Evolutionary conservation across 75 land plant genomes (phyloP).

Genomic region (Pinus taeda): DNA sequence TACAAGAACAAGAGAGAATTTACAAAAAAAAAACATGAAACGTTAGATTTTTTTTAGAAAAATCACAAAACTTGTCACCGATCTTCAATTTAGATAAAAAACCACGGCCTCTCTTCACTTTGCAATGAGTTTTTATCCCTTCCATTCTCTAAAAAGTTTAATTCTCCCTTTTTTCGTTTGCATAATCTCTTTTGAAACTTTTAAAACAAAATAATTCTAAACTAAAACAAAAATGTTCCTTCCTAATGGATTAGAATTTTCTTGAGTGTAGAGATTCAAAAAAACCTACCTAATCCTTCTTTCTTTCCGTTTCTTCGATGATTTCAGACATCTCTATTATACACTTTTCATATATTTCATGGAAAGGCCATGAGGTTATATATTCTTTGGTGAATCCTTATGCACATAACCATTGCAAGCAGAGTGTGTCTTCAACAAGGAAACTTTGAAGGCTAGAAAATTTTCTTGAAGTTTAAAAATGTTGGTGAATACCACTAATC

Average conservation of each 20-base stretch:
- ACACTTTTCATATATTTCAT: slow-evolving; percentile 27
- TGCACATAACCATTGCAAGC: slow-evolving; percentile 54
- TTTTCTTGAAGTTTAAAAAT: no score
- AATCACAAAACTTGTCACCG: slow-evolving; percentile 48
- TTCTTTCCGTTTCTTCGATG: slow-evolving; percentile 14
- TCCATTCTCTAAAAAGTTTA: slow-evolving; percentile 79
- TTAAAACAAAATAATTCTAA: slow-evolving; percentile 9
- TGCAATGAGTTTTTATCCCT: slow-evolving; percentile 50
- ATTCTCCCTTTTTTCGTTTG: slow-evolving; percentile 57
- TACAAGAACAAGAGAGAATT: neutral
- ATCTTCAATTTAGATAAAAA: slow-evolving; percentile 50
- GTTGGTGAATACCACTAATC: no score
- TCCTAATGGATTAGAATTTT: neutral
- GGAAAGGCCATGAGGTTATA: slow-evolving; percentile 22
- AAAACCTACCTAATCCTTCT: slow-evolving; percentile 13
- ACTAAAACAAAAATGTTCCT: neutral
- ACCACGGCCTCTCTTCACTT: slow-evolving; percentile 58
- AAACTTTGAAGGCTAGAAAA: no score
- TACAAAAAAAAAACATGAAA: slow-evolving; percentile 69
- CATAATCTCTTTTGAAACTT: slow-evolving; percentile 76
- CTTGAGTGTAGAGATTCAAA: neutral
- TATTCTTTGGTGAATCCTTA: slow-evolving; percentile 46
- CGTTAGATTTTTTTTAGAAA: slow-evolving; percentile 69
- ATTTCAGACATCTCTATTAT: slow-evolving; percentile 24
- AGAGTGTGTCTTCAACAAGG: slow-evolving; percentile 72